Evolutionary conservation across 1,139 yeast species (phyloP).

Genomic region (Suhomyces bokatorum): DNA sequence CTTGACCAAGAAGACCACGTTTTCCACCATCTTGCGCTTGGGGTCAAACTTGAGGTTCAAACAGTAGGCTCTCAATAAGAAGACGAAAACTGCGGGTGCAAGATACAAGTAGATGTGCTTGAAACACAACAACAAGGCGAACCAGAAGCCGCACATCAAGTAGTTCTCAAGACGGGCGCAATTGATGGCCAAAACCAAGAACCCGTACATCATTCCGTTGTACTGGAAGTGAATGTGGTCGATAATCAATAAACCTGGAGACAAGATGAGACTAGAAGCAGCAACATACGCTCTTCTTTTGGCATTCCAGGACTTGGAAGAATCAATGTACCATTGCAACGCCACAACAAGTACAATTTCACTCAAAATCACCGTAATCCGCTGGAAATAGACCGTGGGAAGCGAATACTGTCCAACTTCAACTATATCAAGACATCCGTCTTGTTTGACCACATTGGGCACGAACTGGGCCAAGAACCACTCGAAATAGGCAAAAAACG

Average conservation of each 20-base stretch:
- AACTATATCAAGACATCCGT: constrained; percentile 78
- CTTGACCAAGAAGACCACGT: constrained; percentile 48
- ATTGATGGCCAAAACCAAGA: constrained; percentile 70
- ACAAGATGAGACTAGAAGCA: constrained; percentile 77
- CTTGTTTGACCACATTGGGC: constrained; percentile 60
- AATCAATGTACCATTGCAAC: constrained; percentile 68
- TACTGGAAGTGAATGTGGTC: constrained; percentile 96
- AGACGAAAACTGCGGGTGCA: constrained; percentile 92
- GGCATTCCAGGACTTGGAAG: constrained; percentile 33
- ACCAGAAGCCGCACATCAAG: constrained; percentile 69
- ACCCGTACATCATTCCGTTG: constrained; percentile 89
- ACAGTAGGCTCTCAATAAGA: constrained; percentile 71
- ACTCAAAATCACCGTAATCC: constrained; percentile 74
- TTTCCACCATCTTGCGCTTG: constrained; percentile 24
- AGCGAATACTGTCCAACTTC: constrained; percentile 66
- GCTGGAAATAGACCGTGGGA: constrained; percentile 80
- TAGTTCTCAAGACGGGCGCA: constrained; percentile 62
- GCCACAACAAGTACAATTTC: constrained; percentile 73
- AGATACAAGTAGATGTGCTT: constrained; percentile 90
- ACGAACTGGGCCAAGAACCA: constrained; percentile 73
- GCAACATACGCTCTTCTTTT: constrained; percentile 63
- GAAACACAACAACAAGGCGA: constrained; percentile 79
- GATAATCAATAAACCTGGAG: constrained; percentile 85
- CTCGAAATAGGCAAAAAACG: constrained; percentile 94
- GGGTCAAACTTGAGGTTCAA: constrained; percentile 43